Evolutionary conservation across 768 basidiomycete genomes (phyloP), one percentile per base, ranked within the genome.

Genomic region (Auricularia auricula-judae): DNA sequence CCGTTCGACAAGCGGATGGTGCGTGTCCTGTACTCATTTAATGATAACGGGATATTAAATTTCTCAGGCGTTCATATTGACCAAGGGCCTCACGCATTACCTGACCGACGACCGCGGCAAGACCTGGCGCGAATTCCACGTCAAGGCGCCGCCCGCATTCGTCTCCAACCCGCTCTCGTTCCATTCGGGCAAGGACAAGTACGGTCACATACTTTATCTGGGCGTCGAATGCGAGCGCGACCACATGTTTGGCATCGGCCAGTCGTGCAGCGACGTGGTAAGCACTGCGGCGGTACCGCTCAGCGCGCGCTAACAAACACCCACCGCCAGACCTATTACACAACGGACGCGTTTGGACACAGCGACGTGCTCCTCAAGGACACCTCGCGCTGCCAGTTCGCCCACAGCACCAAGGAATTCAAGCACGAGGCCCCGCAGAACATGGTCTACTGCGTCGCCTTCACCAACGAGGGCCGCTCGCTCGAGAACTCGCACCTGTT

Each of bases 371-470:
- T 99, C 33, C 78, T 95, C 14, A 70, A 75, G 0, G 87, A 94
- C 67, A 90, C 88, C 0, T 79, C 86, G 0, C 79, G 83, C 4
- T 99, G 97, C 74, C 83, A 89, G 68, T 99, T 95, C 70, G 96
- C 94, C 0, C 90, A 96, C 72, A 88, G 90, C 70, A 88, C 86
- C 72, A 81, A 81, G 61, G 87, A 91, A 64, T 93, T 96, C 79
- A 86, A 87, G 71, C 86, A 89, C 67, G 82, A 86, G 11, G 89
- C 91, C 4, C 83, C 86, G 63, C 70, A 78, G 2, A 83, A 93
- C 68, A 81, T 93, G 23, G 82, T 98, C 71, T 95, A 88, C 77
- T 98, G 97, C 72, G 87, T 96, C 67, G 95, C 86, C 2, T 95
- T 83, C 73, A 69, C 70, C 21, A 84, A 84, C 67, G 69, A 76